Evolutionary conservation across 768 basidiomycete genomes (phyloP), one percentile per base, ranked within the genome.

Genomic region (Punctularia strigosozonata): DNA sequence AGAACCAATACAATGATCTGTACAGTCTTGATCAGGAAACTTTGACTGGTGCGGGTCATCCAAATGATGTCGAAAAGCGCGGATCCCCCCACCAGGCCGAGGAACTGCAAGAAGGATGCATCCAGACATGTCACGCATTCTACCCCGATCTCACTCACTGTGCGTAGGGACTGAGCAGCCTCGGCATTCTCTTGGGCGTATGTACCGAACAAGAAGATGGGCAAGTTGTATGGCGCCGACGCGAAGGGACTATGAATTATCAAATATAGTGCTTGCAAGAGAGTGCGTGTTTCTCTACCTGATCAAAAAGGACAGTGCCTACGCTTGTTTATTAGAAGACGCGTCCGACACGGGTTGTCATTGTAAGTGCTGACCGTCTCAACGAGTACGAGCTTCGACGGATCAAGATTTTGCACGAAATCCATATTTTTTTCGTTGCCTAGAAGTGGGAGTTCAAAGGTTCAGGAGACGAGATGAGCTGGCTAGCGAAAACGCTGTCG

Each of bases 171-270:
- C 44, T 78, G 74, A 4, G 65, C 47, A 1, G 73, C 73, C 36
- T 86, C 84, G 6, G 63, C 59, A 40, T 66, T 73, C 50, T 89
- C 86, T 49, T 82, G 77, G 0, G 69, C 77, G 54, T 85, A 78
- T 2, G 63, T 59, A 1, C 87, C 87, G 44, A 87, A 88, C 19
- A 90, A 66, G 46, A 86, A 80, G 38, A 90, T 65, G n/a, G 87
- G 77, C 17, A 90, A 63, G 52, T 90, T 90, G 56, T 90, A 90
- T 2, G 66, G 52, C 2, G 85, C 81, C 1, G 73, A 59, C 1
- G 62, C 46, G 51, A 75, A 81, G 4, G 77, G 64, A 34, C 10
- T n/a, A n/a, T n/a, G n/a, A n/a, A n/a, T n/a, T n/a, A n/a, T n/a
- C n/a, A n/a, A n/a, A n/a, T n/a, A n/a, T n/a, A n/a, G n/a, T n/a